These are phyloP conservation scores for Oxytropis ochrocephala DNA, from an alignment of 306 rosid species.

Conservation along the genomic window DNA sequence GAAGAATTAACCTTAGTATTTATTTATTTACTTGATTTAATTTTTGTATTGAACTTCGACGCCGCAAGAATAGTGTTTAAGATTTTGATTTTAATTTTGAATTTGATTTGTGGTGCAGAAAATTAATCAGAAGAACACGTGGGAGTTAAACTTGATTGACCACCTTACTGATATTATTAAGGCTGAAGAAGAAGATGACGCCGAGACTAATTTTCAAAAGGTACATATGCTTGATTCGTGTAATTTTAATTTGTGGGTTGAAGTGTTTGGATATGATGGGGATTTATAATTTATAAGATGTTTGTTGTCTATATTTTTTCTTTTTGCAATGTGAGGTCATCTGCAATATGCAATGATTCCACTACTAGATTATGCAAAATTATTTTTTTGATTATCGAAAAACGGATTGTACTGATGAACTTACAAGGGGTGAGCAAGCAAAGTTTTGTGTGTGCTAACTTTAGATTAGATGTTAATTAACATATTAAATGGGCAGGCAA, in stretches of 20 bases:
- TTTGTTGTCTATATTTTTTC: background rate
- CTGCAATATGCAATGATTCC: background rate
- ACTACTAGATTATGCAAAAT: background rate
- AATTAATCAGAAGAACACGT: conserved; percentile 94
- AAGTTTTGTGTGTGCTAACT: background rate
- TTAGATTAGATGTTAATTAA: background rate
- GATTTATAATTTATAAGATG: background rate
- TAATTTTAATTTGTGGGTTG: background rate
- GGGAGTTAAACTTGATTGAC: conserved; percentile 93
- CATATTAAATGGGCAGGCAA: conserved; percentile 51
- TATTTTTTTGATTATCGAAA: background rate
- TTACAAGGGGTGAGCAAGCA: background rate
- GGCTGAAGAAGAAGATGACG: conserved; percentile 66
- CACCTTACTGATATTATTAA: conserved; percentile 82
- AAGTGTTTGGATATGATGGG: background rate
- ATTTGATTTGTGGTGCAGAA: conserved; percentile 48
- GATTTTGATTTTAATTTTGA: background rate
- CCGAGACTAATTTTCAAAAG: conserved; percentile 93
- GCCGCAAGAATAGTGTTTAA: background rate
- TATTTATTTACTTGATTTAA: no score
- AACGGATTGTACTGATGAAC: conserved; percentile 7
- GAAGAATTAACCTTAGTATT: fast-evolving
- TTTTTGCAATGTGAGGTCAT: background rate
- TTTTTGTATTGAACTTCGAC: background rate
- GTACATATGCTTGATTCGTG: conserved; percentile 26